These are phyloP conservation scores for Baorangia bicolor DNA, from an alignment of 768 basidiomycete genomes.

Conservation along the genomic window DNA sequence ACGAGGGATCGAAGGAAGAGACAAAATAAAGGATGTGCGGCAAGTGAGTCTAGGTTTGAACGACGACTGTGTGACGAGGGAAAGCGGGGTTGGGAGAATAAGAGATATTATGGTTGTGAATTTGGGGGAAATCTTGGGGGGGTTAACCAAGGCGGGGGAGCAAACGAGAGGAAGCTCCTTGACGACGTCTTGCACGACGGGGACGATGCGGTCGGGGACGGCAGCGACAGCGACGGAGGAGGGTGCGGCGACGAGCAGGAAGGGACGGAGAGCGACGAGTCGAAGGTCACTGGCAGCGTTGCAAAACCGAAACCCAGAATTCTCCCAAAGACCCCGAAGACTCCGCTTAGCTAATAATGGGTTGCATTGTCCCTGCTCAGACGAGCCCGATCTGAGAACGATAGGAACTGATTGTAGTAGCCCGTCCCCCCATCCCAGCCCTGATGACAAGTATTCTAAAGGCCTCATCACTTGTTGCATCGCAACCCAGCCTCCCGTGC, in stretches of 20 bases:
- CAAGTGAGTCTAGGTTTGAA: slow-evolving; percentile 21
- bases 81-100: slow-evolving; percentile 18
- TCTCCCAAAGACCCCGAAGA: slow-evolving; percentile 36
- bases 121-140: slow-evolving; percentile 9
- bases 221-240: slow-evolving; percentile 22
- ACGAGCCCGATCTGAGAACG: background rate
- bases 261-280: slow-evolving; percentile 33
- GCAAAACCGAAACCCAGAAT: slow-evolving; percentile 35
- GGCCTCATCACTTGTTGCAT: background rate
- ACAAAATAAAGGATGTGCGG: slow-evolving; percentile 19
- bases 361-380: background rate
- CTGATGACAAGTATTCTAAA: background rate
- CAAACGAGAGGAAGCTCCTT: slow-evolving; percentile 18
- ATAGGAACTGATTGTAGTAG: background rate
- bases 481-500: background rate
- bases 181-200: slow-evolving; percentile 23
- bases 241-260: slow-evolving; percentile 28
- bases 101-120: slow-evolving; percentile 28
- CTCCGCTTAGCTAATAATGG: slow-evolving; percentile 22
- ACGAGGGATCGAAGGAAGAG: slow-evolving; percentile 21
- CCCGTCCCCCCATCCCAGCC: background rate
- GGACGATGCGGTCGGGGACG: slow-evolving; percentile 22
- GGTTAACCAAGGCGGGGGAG: slow-evolving; percentile 29
- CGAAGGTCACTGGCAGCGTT: slow-evolving; percentile 32
- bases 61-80: slow-evolving; percentile 24